These are phyloP conservation scores for Suillus lakei DNA, from an alignment of 768 basidiomycete genomes.

Conservation along the genomic window DNA sequence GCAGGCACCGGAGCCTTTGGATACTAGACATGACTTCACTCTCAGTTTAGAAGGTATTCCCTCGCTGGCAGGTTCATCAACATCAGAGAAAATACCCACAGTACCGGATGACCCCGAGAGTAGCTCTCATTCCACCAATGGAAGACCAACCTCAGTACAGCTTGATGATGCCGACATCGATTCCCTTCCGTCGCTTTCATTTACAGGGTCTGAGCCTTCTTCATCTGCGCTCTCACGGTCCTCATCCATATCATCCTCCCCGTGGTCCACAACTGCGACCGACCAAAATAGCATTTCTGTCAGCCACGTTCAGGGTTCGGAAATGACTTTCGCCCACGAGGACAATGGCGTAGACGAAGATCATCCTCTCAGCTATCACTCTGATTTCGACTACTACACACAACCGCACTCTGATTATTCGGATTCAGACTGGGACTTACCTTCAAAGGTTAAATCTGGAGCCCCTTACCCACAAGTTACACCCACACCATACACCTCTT, in stretches of 20 bases:
- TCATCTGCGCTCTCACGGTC: conserved; percentile 48
- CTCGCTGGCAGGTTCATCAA: conserved; percentile 12
- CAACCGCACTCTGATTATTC: conserved; percentile 35
- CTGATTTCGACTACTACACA: conserved; percentile 42
- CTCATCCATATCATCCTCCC: conserved; percentile 44
- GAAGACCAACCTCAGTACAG: conserved; percentile 19
- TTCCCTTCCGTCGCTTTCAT: conserved; percentile 40
- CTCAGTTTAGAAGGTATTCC: background rate
- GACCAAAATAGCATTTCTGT: conserved; percentile 25
- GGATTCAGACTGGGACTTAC: conserved; percentile 25
- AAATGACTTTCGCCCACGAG: conserved; percentile 9
- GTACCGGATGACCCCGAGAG: conserved; percentile 9
- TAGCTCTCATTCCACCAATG: conserved; percentile 15
- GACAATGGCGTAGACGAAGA: conserved; percentile 23
- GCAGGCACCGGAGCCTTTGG: background rate
- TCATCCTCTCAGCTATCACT: conserved; percentile 39
- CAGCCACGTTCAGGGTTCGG: conserved; percentile 16
- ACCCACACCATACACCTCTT: conserved; percentile 21
- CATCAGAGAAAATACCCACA: conserved; percentile 14
- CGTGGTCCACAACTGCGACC: conserved; percentile 22
- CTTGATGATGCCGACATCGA: conserved; percentile 33
- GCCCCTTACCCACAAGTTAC: conserved; percentile 23
- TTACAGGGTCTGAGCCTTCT: conserved; percentile 35
- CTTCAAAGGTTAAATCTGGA: conserved; percentile 8
- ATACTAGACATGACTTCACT: background rate